phyloP scores from a whole-genome alignment of 2,329 filamentous ascomycete genomes.

The Coniochaeta sp. region DNA sequence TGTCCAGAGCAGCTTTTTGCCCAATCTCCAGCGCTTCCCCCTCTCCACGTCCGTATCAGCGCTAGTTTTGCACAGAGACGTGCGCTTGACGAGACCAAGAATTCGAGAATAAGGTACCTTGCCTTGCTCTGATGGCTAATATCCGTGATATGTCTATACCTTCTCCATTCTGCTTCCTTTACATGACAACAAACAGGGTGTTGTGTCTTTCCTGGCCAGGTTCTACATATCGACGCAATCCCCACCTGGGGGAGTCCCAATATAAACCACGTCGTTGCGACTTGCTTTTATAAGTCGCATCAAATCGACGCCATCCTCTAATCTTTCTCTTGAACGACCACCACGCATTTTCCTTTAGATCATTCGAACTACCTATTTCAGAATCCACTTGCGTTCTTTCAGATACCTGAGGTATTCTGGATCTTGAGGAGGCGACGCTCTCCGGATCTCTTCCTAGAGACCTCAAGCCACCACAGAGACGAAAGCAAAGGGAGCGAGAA shows the following conservation, averaged over 20 bases:
- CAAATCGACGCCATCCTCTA: background rate
- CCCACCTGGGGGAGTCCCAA: background rate
- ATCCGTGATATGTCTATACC: background rate
- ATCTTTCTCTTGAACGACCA: background rate
- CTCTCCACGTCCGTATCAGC: background rate
- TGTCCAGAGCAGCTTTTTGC: conserved; percentile 9
- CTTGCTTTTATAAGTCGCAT: background rate
- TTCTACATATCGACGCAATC: background rate
- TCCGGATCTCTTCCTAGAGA: background rate
- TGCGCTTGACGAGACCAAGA: background rate
- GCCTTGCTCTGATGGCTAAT: background rate
- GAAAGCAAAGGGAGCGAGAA: background rate
- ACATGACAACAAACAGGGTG: background rate
- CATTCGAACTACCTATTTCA: background rate
- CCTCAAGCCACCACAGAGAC: background rate
- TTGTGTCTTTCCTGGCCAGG: background rate
- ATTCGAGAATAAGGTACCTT: background rate
- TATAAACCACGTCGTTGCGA: background rate
- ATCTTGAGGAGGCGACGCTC: background rate
- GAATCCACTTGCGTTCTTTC: background rate
- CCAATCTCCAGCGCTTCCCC: conserved; percentile 3
- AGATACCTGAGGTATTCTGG: background rate
- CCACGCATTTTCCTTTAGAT: background rate
- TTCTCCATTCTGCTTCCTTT: background rate
- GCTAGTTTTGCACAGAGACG: background rate